Evolutionary conservation across 1,139 yeast genomes (phyloP), one percentile per base, ranked within the genome.

Genomic region (Blastobotrys aristatus): DNA sequence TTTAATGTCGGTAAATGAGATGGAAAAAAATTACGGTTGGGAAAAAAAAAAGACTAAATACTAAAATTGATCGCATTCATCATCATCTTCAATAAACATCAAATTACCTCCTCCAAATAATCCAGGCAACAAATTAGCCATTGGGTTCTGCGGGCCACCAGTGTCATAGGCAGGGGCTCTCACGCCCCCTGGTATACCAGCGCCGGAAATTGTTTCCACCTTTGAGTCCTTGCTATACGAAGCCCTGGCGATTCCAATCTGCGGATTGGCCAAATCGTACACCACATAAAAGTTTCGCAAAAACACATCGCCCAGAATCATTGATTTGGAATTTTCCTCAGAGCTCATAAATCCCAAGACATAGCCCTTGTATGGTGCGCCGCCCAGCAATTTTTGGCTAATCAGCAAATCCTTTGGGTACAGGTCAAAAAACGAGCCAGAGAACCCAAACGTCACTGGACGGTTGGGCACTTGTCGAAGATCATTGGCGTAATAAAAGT

Each of bases 241-340:
- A 13, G 65, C 63, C 30, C 45, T 35, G 4, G 62, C 65, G 18
- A 61, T 43, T 3, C 58, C 65, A 21, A 60, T 54, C 44, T 59
- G 59, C 29, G 55, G 50, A 40, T 52, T 39, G 13, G 44, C 56
- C 32, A 51, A 24, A 43, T 61, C 65, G 44, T 58, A 61, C 7
- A 59, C 63, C 16, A 58, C 54, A 39, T 61, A 61, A 40, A 61
- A 53, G 22, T 54, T 55, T 26, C 63, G 49, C 44, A 61, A 46
- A 43, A 61, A 58, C 13, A 56, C 57, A 36, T 61, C 63, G n/a
- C 65, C 65, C 20, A 61, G 44, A 27, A 61, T 52, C 32, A 57
- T 47, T 26, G 53, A 50, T 26, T 50, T 41, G 14, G 51, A 49
- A 29, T 50, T 52, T 11, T 47, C 44, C n/a, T 57, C 53, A 4